A percentile compares a stretch with the other conserved stretches of the same genome.
These are phyloP conservation scores for Nothophaeocryptopus gaeumannii DNA, from an alignment of 2,329 filamentous ascomycete genomes.

Conservation along the genomic window DNA sequence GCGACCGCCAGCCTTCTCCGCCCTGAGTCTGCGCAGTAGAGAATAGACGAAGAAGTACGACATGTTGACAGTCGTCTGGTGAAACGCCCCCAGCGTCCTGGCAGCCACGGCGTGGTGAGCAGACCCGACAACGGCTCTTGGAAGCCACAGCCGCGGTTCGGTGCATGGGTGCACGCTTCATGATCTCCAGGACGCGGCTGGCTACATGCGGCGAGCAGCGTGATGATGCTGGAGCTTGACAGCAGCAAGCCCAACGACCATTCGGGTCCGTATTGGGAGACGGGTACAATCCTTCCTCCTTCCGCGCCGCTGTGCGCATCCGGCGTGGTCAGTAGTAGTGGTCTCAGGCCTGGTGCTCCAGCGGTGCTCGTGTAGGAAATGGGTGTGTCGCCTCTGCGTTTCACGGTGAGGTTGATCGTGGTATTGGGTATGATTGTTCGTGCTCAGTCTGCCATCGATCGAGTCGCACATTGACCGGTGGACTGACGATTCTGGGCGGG, in stretches of 20 bases:
- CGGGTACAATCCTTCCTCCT: too few relatives aligned
- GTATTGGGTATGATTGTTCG: constrained; percentile 4
- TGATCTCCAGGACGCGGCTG: constrained; percentile 22
- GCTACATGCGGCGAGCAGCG: constrained; percentile 14
- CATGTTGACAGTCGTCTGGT: constrained; percentile 23
- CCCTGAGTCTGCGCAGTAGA: not conserved
- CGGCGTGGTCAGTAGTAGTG: too few relatives aligned
- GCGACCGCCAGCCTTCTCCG: not conserved
- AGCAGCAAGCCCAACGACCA: not conserved
- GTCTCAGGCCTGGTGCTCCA: too few relatives aligned
- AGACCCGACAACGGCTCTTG: constrained; percentile 19
- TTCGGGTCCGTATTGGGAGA: too few relatives aligned
- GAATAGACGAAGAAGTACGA: constrained; percentile 14
- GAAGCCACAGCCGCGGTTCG: constrained; percentile 21
- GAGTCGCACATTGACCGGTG: constrained; percentile 10
- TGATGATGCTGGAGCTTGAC: constrained; percentile 1
- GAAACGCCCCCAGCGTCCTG: constrained; percentile 17
- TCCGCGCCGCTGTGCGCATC: too few relatives aligned
- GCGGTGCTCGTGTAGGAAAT: not conserved
- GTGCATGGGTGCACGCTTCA: constrained; percentile 13
- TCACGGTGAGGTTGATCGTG: constrained; percentile 2
- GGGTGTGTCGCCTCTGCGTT: not conserved
- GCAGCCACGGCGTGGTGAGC: constrained; percentile 13
- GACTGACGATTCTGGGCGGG: constrained; percentile 3
- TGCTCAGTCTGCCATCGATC: constrained; percentile 12